phyloP scores from a whole-genome alignment of 2,329 filamentous ascomycete species.

The Bipolaris bicolor region DNA sequence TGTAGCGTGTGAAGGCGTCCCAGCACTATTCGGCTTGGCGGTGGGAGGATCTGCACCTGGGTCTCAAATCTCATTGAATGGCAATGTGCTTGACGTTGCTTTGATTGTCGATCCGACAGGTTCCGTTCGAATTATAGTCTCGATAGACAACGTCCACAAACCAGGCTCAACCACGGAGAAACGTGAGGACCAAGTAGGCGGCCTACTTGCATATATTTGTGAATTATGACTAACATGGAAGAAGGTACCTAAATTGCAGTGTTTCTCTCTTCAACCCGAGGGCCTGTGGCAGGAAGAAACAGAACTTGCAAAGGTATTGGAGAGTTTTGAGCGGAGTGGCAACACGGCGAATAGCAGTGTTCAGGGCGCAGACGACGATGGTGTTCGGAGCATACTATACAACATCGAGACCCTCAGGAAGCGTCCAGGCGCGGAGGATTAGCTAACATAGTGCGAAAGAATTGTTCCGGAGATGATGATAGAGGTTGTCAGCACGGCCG shows the following conservation, averaged over 20 bases:
- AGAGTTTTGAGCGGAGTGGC: constrained; percentile 21
- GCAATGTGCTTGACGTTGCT: constrained; percentile 69
- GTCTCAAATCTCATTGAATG: constrained; percentile 59
- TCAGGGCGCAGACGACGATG: constrained; percentile 41
- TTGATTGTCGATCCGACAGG: constrained; percentile 25
- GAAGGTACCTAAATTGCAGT: constrained; percentile 33
- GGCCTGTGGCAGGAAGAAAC: constrained; percentile 35
- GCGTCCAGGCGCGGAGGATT: constrained; percentile 49
- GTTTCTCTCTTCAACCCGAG: constrained; percentile 26
- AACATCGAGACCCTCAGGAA: constrained; percentile 58
- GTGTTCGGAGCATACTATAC: constrained; percentile 55
- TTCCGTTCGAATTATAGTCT: constrained; percentile 50
- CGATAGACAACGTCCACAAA: constrained; percentile 61
- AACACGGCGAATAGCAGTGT: constrained; percentile 27
- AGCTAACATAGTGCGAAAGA: constrained; percentile 19
- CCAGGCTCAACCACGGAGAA: constrained; percentile 56
- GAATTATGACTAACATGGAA: constrained; percentile 22
- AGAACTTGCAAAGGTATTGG: constrained; percentile 20
- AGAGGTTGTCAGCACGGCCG: constrained; percentile 7
- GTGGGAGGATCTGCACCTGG: constrained; percentile 54
- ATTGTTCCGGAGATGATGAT: not conserved
- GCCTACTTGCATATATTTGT: not conserved
- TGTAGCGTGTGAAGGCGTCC: constrained; percentile 54
- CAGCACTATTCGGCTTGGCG: constrained; percentile 70
- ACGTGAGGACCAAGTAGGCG: constrained; percentile 39